phyloP scores from a whole-genome alignment of 176 grass and related monocot genomes.

The Triticum aestivum region DNA sequence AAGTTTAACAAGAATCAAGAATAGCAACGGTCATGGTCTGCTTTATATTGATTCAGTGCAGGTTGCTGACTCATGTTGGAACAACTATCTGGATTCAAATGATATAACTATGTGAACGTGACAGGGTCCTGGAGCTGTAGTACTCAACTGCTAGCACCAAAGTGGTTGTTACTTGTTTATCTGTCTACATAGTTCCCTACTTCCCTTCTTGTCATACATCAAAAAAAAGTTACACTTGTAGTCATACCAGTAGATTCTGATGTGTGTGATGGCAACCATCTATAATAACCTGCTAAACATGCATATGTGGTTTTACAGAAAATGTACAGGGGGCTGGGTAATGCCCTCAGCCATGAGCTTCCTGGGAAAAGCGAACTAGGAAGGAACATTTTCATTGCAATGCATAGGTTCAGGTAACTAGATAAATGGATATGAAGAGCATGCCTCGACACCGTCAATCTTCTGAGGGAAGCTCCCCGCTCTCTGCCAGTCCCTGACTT shows the following conservation, averaged over 20 bases:
- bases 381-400: not conserved
- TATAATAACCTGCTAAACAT: not conserved
- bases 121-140: not conserved
- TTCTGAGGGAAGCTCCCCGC: slow-evolving; percentile 68
- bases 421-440: slow-evolving; percentile 11
- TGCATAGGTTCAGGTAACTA: not conserved
- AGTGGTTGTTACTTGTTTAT: not conserved
- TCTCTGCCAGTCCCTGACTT: slow-evolving; percentile 55
- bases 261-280: slow-evolving; percentile 7
- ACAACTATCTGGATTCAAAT: slow-evolving; percentile 17
- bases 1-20: slow-evolving; percentile 3
- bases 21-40: not conserved
- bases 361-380: not conserved
- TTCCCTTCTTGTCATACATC: not conserved
- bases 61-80: not conserved
- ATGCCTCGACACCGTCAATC: slow-evolving; percentile 89
- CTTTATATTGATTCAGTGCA: not conserved
- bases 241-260: not conserved
- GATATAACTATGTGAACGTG: not conserved
- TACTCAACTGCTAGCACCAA: not conserved
- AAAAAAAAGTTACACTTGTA: not conserved
- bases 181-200: not conserved
- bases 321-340: not conserved
- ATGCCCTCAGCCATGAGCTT: not conserved
- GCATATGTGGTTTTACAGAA: not conserved